Conservation (phyloP, 1,139 yeast genomes). For the Taphrina sp. region DNA sequence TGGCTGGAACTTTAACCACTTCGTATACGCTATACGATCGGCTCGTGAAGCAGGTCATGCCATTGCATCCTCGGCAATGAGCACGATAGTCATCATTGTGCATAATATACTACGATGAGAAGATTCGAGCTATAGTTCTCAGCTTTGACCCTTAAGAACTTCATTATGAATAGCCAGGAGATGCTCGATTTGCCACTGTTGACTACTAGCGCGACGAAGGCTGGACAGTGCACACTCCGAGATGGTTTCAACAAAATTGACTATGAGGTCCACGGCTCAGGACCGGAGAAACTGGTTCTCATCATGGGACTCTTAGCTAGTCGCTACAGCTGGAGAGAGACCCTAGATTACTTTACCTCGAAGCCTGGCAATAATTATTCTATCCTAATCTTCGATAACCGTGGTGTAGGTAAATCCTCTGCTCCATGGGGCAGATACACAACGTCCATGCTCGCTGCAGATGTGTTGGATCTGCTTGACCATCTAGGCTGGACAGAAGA, state of each 20-base stretch:
- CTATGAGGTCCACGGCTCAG: slow-evolving; percentile 30
- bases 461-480: slow-evolving; percentile 26
- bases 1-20: no score
- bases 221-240: slow-evolving; percentile 19
- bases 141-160: no score
- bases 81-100: no score
- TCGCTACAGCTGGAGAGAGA: slow-evolving; percentile 28
- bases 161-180: no score
- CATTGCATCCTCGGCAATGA: no score
- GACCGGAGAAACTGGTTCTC: slow-evolving; percentile 13
- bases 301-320: slow-evolving; percentile 30
- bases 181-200: slow-evolving; percentile 11
- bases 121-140: no score
- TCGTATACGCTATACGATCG: no score
- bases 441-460: slow-evolving; percentile 25
- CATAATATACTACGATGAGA: no score
- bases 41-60: no score
- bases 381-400: slow-evolving; percentile 21
- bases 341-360: slow-evolving; percentile 12
- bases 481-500: slow-evolving; percentile 26
- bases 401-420: slow-evolving; percentile 22
- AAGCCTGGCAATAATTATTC: slow-evolving; percentile 6
- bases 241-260: slow-evolving; percentile 13
- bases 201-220: slow-evolving; percentile 7
- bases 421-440: slow-evolving; percentile 31